These are phyloP conservation scores for Lentinula detonsa DNA, from an alignment of 768 basidiomycete genomes.

Conservation along the genomic window DNA sequence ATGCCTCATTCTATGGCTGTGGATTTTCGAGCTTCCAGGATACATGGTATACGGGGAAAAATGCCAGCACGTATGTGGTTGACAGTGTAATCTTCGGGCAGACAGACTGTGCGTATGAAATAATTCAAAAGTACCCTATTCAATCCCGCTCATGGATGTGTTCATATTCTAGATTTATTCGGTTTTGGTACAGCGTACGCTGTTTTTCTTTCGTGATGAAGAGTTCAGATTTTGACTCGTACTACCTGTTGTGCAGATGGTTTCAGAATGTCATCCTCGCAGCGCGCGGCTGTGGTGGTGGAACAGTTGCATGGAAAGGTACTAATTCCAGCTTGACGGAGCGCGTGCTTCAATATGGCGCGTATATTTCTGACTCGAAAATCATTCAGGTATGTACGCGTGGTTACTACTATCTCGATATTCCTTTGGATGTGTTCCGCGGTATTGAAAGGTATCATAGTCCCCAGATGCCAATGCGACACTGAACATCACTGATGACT, in stretches of 20 bases:
- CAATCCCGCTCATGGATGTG: background rate
- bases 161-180: constrained; percentile 38
- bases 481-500: constrained; percentile 32
- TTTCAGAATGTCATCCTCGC: constrained; percentile 56
- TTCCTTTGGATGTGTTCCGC: background rate
- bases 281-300: constrained; percentile 60
- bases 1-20: constrained; percentile 63
- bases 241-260: constrained; percentile 31
- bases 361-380: constrained; percentile 47
- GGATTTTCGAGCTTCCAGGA: constrained; percentile 59
- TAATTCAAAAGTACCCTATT: background rate
- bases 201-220: too few relatives aligned
- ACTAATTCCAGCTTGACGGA: constrained; percentile 37
- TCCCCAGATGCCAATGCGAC: constrained; percentile 55
- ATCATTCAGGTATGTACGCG: constrained; percentile 46
- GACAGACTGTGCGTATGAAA: constrained; percentile 47
- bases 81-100: constrained; percentile 60
- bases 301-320: constrained; percentile 61
- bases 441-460: constrained; percentile 18
- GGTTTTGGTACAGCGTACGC: constrained; percentile 54
- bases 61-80: constrained; percentile 51
- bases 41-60: constrained; percentile 60
- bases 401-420: background rate
- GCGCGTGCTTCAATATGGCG: constrained; percentile 44
- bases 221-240: too few relatives aligned